These are phyloP conservation scores for Metschnikowia picachoensis DNA, from an alignment of 805 yeast genomes.

Conservation along the genomic window DNA sequence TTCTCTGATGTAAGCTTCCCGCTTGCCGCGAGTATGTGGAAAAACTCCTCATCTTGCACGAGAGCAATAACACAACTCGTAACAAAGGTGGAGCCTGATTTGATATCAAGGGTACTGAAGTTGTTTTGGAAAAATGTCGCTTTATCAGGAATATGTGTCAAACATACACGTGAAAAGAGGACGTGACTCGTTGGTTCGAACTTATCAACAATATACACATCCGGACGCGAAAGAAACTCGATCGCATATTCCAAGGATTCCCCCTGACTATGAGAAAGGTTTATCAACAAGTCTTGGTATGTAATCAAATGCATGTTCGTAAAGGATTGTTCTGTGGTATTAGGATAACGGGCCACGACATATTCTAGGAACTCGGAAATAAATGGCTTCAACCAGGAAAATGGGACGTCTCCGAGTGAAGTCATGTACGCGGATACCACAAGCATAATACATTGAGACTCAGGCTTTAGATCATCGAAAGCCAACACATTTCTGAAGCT, in stretches of 20 bases:
- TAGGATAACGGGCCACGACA: not conserved
- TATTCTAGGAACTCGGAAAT: slow-evolving; percentile 1
- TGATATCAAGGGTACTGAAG: not conserved
- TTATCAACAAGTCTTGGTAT: not conserved
- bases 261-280: not conserved
- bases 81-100: not conserved
- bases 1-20: not conserved
- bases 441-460: not conserved
- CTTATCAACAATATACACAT: not conserved
- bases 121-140: not conserved
- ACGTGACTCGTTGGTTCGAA: not conserved
- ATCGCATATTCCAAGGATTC: slow-evolving; percentile 1
- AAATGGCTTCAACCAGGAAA: slow-evolving; percentile 4
- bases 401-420: slow-evolving; percentile 3
- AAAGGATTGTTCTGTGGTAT: not conserved
- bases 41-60: slow-evolving; percentile 6
- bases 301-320: not conserved
- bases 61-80: not conserved
- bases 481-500: not conserved
- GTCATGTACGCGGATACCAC: not conserved
- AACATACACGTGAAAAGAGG: not conserved
- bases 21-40: not conserved
- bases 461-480: not conserved
- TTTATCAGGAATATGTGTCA: slow-evolving; percentile 6
- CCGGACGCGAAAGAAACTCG: slow-evolving; percentile 2